Base-by-base conservation (phyloP, 345 rosid genomes). In the Bretschneidera sinensis region DNA sequence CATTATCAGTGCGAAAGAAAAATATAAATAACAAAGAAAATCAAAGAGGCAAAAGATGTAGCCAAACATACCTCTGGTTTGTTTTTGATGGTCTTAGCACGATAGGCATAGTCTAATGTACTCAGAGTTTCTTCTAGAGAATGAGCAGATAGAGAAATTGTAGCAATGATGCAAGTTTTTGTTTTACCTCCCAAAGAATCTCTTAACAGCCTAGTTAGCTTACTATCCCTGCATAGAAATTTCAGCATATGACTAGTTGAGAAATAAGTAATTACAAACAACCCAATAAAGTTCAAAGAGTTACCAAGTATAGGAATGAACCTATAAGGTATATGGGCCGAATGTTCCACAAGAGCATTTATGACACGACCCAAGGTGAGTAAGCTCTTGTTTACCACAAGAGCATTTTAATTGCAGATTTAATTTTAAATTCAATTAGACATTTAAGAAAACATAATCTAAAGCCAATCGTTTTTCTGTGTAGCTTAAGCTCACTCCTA, bases 141-240 rank as follows among this genome's bases (percentile, higher is more conserved):
- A 72, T 83, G 79, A 60, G 85, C 94, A 70, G 98, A 85, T 47
- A 96, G 92, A 60, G 94, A 92, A 65, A 92, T 80, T 58, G 98
- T 92, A 16, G 98, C 98, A 65, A 89, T 87, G 70, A 92, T 85
- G 73, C 98, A 89, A 45, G 98, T 92, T 68, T 92, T 92, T 56
- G 98, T 92, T 72, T 86, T 92, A 65, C 98, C 98, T 69, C 98
- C 98, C 49, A 92, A 62, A 25, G 96, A 92, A 62, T 92, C 98
- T 55, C 98, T 74, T 71, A 89, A 75, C 47, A 92, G 85, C 79
- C 98, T 92, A 14, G 98, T 92, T 76, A 92, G 78, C 81, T 92
- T 92, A 75, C 97, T 87, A 72, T 92, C 97, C 82, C 98, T 89
- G 82, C 59, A 72, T 17, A 51, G 15, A 20, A n/a, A 51, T 28